These are phyloP conservation scores for Diaporthe vexans DNA, from an alignment of 2,329 filamentous ascomycete species.

Conservation along the genomic window DNA sequence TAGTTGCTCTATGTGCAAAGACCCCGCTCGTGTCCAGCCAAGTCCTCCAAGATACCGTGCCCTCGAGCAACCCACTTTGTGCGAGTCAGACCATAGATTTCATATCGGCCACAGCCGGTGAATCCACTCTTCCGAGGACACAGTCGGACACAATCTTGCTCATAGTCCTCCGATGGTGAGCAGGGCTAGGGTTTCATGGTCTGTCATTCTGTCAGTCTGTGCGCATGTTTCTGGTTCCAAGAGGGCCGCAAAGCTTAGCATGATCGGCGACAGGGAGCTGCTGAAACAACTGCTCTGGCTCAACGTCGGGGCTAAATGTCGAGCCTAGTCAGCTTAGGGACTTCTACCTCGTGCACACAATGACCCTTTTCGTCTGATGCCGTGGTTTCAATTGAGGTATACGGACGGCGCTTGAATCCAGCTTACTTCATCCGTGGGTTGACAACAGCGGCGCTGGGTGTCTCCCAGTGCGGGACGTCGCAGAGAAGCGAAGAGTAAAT, in stretches of 20 bases:
- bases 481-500: not conserved
- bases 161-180: not conserved
- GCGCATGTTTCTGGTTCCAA: conserved; percentile 20
- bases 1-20: not conserved
- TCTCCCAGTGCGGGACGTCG: not conserved
- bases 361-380: not conserved
- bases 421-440: conserved; percentile 23
- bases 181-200: conserved; percentile 30
- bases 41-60: not conserved
- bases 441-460: not conserved
- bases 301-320: not conserved
- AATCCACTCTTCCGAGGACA: not conserved
- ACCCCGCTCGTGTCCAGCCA: not conserved
- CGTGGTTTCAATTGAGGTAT: not conserved
- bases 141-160: not conserved
- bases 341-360: not conserved
- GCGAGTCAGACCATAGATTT: conserved; percentile 8
- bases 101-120: not conserved
- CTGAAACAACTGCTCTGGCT: conserved; percentile 18
- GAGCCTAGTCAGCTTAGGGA: not conserved
- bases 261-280: conserved; percentile 12
- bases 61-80: not conserved
- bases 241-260: conserved; percentile 23
- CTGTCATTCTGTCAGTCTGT: conserved; percentile 27
- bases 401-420: too few species aligned